Percentiles rank a stretch among this genome's conserved stretches.
Evolutionary conservation across 2,329 filamentous ascomycete species (phyloP).

Genomic region (Alternaria burnsii): DNA sequence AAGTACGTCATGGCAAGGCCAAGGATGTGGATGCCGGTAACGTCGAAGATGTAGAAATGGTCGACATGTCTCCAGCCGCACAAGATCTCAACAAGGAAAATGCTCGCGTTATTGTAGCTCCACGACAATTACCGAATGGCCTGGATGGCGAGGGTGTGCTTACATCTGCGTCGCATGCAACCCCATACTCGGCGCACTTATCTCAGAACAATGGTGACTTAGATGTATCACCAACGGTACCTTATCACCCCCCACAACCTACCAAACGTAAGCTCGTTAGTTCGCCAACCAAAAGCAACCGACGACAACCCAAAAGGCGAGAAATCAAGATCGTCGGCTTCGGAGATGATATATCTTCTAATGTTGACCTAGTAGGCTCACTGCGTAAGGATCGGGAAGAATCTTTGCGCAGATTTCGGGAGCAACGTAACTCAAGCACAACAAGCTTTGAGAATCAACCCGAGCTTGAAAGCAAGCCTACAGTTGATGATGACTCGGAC

Average conservation of each 20-base stretch:
- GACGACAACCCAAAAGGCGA: conserved; percentile 31
- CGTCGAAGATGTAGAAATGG: neutral
- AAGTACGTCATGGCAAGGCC: neutral
- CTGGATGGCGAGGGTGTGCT: neutral
- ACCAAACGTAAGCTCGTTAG: conserved; percentile 35
- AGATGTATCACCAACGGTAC: neutral
- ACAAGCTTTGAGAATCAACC: conserved; percentile 19
- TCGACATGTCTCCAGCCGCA: neutral
- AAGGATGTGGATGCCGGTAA: too few relatives aligned
- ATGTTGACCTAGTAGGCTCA: conserved; percentile 7
- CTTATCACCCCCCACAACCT: conserved; percentile 3
- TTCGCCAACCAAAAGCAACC: conserved; percentile 29
- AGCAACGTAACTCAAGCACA: conserved; percentile 23
- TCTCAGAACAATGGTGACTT: neutral
- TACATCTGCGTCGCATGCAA: neutral
- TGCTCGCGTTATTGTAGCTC: neutral
- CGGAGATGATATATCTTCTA: conserved; percentile 7
- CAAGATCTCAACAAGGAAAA: neutral
- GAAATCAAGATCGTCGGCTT: conserved; percentile 36
- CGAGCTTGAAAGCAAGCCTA: conserved; percentile 1
- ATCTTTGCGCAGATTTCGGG: conserved; percentile 21
- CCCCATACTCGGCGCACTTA: neutral
- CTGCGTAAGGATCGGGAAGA: conserved; percentile 24
- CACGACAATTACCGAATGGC: neutral
- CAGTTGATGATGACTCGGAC: conserved; percentile 4